Conservation (phyloP, 495 filamentous ascomycete genomes). For the Neurospora cerealis region DNA sequence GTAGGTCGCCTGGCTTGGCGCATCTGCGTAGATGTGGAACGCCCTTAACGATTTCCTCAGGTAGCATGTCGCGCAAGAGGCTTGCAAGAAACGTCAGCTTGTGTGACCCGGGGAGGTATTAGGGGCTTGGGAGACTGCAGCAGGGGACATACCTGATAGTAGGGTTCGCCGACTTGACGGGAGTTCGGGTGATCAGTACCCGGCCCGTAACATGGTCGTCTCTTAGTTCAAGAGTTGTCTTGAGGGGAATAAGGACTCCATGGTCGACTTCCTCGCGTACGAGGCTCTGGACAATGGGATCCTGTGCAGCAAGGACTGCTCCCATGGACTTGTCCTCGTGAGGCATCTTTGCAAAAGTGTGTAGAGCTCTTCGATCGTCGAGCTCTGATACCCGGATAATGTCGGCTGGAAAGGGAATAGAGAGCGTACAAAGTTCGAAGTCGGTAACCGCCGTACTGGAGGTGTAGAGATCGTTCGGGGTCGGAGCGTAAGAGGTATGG, state of each 20-base stretch:
- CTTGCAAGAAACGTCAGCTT: constrained; percentile 19
- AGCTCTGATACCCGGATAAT: neutral
- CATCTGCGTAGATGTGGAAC: constrained; percentile 76
- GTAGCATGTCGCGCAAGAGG: constrained; percentile 36
- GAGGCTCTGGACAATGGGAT: constrained; percentile 19
- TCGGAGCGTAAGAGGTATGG: neutral
- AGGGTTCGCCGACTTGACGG: constrained; percentile 40
- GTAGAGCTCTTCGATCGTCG: neutral
- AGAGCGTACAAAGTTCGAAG: neutral
- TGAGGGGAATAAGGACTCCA: constrained; percentile 42
- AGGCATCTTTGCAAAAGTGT: constrained; percentile 13
- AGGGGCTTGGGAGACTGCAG: neutral
- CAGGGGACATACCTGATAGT: constrained; percentile 33
- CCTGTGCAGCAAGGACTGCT: constrained; percentile 17
- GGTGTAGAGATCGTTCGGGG: neutral
- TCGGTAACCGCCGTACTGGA: neutral
- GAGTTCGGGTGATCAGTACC: constrained; percentile 44
- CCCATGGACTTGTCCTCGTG: constrained; percentile 15
- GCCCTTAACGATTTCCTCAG: constrained; percentile 47
- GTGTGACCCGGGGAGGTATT: neutral
- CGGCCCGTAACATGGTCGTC: constrained; percentile 36
- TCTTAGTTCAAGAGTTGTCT: constrained; percentile 44
- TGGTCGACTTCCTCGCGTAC: constrained; percentile 20
- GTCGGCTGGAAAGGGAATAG: neutral
- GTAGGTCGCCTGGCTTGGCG: constrained; percentile 60